Evolutionary conservation across 768 basidiomycete species (phyloP), one percentile per base, ranked within the genome.

Genomic region (Amylocystis lapponica): DNA sequence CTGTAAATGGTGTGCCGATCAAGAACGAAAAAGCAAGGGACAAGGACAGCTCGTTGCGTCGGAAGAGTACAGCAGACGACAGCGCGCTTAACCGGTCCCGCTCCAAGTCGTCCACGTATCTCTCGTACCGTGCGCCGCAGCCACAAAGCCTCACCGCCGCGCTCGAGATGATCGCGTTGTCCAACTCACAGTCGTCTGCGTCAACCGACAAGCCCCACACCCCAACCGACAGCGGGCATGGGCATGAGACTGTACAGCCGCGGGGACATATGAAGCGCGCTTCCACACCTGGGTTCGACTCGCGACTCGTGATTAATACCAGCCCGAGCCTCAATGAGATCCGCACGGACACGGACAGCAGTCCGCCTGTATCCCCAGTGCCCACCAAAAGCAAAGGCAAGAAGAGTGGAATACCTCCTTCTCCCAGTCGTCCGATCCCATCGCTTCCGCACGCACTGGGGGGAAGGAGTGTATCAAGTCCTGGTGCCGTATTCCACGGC

Each of bases 91-190:
- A 29, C 16, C 49, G 57, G 10, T 66, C 74, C n/a, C 73, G 76
- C 31, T 63, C 73, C 19, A 81, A 78, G 55, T 72, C 76, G 34
- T 74, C 77, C n/a, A 69, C 79, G 12, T 74, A 75, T 53, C 62
- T 79, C 23, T 67, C 79, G 13, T 67, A 74, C 59, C 71, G 71
- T 41, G 64, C 79, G 14, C 75, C 75, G 34, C 72, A 67, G 41
- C 81, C 82, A 1, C 85, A 86, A 63, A 86, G 83, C 49, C 67
- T 89, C 35, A 76, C 73, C 51, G 85, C 84, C 43, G 85, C 83
- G 13, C 65, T 83, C 26, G 82, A 88, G 61, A 74, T 80, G 63
- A 63, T 88, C 32, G 66, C 69, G 3, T 65, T 59, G 23, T 52
- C 50, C 17, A 39, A 37, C 40, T 51, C 53, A 33, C 47, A 54